Percentiles rank a stretch among this genome's conserved stretches.
phyloP scores from a whole-genome alignment of 768 basidiomycete species.

The Fistulinella prunicolor region DNA sequence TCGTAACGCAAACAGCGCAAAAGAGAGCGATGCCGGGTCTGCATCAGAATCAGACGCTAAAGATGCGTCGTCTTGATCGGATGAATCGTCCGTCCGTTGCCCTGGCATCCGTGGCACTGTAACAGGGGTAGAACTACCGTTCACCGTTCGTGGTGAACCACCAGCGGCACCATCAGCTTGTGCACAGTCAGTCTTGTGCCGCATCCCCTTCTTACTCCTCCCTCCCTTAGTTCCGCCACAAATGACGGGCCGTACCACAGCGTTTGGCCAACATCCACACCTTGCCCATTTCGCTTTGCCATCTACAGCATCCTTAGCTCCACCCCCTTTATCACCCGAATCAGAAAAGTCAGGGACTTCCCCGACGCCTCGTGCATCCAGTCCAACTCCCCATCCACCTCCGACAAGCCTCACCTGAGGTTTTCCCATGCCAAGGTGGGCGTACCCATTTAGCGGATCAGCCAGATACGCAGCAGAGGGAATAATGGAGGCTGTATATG shows the following conservation, averaged over 20 bases:
- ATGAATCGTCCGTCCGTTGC: constrained; percentile 12
- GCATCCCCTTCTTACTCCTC: constrained; percentile 14
- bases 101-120: constrained; percentile 5
- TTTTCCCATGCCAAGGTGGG: constrained; percentile 77
- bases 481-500: constrained; percentile 60
- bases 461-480: constrained; percentile 66
- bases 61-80: constrained; percentile 19
- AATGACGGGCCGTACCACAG: constrained; percentile 43
- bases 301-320: constrained; percentile 40
- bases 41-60: constrained; percentile 20
- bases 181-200: constrained; percentile 18
- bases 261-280: constrained; percentile 54
- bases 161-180: constrained; percentile 2
- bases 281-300: constrained; percentile 52
- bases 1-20: constrained; percentile 77
- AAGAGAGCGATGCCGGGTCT: constrained; percentile 47
- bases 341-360: constrained; percentile 35
- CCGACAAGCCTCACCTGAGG: constrained; percentile 79
- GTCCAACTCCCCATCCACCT: constrained; percentile 69
- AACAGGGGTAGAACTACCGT: constrained; percentile 11
- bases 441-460: constrained; percentile 87
- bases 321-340: background rate
- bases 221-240: constrained; percentile 28
- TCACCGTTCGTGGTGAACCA: constrained; percentile 5
- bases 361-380: constrained; percentile 77